Evolutionary conservation across 208 protist species (phyloP).

Genomic region (Plasmodiophora brassicae): DNA sequence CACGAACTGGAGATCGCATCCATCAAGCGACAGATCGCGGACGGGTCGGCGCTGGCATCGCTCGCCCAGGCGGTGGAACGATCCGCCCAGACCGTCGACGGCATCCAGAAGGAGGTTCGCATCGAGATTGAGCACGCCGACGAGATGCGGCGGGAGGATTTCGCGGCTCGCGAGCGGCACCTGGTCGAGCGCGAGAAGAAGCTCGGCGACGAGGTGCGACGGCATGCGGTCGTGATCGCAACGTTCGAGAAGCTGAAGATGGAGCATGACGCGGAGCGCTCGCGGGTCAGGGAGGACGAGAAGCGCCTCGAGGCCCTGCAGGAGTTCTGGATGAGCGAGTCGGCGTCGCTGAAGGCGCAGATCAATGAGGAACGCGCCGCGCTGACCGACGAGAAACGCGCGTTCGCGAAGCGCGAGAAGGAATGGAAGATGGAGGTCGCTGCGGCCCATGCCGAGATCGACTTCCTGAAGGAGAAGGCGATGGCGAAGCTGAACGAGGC

Average conservation of each 20-base stretch:
- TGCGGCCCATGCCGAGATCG: constrained; percentile 6
- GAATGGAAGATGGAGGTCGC: constrained; percentile 6
- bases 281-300: neutral
- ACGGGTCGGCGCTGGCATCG: neutral
- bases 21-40: neutral
- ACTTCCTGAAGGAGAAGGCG: constrained; percentile 1
- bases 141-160: neutral
- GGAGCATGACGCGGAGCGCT: neutral
- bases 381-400: neutral
- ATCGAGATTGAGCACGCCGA: neutral
- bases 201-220: neutral
- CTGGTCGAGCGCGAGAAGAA: neutral
- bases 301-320: neutral
- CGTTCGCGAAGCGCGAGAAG: neutral
- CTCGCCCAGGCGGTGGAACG: neutral
- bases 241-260: neutral
- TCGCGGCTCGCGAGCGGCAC: neutral
- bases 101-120: neutral
- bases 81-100: constrained; percentile 1
- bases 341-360: neutral
- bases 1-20: constrained; percentile 11
- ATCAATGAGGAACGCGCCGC: constrained; percentile 8
- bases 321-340: constrained; percentile 14
- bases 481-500: neutral
- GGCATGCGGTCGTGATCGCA: neutral